Conservation (phyloP, 2,329 filamentous ascomycete species). For the Apiospora marii region DNA sequence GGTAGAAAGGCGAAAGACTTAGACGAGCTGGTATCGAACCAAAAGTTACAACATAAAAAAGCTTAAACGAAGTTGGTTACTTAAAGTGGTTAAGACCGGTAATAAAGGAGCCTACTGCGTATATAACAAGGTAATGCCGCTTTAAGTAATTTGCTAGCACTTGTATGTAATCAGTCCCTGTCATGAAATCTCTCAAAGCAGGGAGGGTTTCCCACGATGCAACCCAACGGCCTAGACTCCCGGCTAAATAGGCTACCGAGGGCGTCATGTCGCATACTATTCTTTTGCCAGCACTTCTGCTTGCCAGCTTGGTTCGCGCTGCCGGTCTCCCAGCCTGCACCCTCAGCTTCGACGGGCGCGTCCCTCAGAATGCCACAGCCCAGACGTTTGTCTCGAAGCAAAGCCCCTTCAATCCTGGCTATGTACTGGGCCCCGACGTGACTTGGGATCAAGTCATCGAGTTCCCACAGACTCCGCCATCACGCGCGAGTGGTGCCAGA, state of each 20-base stretch:
- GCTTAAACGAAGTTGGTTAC: no score
- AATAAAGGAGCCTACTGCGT: no score
- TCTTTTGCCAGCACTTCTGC: background rate
- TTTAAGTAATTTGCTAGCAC: background rate
- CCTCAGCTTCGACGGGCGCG: slow-evolving; percentile 23
- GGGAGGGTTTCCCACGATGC: background rate
- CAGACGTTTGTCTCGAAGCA: slow-evolving; percentile 17
- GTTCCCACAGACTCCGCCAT: slow-evolving; percentile 22
- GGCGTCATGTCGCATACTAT: no score
- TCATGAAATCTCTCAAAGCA: background rate
- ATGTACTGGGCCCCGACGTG: slow-evolving; percentile 23
- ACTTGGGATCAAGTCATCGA: slow-evolving; percentile 24
- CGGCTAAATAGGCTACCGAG: background rate
- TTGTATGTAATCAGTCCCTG: background rate
- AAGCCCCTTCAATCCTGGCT: slow-evolving; percentile 22
- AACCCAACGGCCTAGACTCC: background rate
- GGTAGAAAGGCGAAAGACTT: no score
- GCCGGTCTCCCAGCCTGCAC: slow-evolving; percentile 1
- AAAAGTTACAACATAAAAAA: no score
- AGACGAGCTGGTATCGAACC: no score
- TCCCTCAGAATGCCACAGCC: slow-evolving; percentile 19
- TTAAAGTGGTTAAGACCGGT: no score
- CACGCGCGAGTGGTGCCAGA: slow-evolving; percentile 7
- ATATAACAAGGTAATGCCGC: background rate
- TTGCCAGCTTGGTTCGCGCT: slow-evolving; percentile 16